Evolutionary conservation across 257 asterid species (phyloP), one percentile per base, ranked within the genome.

Genomic region (Fraxinus excelsior): DNA sequence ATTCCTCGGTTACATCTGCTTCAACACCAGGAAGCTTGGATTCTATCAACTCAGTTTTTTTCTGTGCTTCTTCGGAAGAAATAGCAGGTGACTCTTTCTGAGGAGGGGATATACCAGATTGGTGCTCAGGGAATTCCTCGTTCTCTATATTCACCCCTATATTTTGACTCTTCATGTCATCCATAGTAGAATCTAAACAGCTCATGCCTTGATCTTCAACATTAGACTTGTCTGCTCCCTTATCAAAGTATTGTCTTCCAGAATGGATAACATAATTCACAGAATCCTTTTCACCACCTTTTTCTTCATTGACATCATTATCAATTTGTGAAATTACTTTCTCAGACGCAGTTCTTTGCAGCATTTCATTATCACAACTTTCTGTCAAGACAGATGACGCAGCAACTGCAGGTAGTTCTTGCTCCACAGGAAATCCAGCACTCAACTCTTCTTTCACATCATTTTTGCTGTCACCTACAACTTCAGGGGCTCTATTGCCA

Each of bases 21-120:
- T 72, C 72, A 72, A 64, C 60, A 32, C 74, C 70, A 80, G 80
- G 46, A 72, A 60, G 44, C 10, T 80, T 65, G 74, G 79, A 67
- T 70, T 67, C 80, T 73, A 73, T 83, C 37, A 66, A 73, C 56
- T 60, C 88, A 69, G n/a, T 71, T 72, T 77, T 80, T 80, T 75
- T 68, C 77, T 71, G 80, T 58, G 53, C 83, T 83, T 77, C 73
- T 23, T 62, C 19, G 77, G 40, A 70, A 25, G 78, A 62, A 74
- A 25, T 32, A 71, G 35, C 49, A 77, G 76, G 75, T 23, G 64
- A 26, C 70, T 70, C 85, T 65, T 77, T 72, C 38, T 49, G 23
- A 81, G 69, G 12, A 40, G 56, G 67, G 56, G 70, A 70, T 72
- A 16, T 58, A 31, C 56, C 77, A 19, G 74, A 35, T 44, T 60